A percentile compares a stretch with the other conserved stretches of the same genome.
These are phyloP conservation scores for Xylaria sp. DNA, from an alignment of 495 filamentous ascomycete genomes.

Conservation along the genomic window DNA sequence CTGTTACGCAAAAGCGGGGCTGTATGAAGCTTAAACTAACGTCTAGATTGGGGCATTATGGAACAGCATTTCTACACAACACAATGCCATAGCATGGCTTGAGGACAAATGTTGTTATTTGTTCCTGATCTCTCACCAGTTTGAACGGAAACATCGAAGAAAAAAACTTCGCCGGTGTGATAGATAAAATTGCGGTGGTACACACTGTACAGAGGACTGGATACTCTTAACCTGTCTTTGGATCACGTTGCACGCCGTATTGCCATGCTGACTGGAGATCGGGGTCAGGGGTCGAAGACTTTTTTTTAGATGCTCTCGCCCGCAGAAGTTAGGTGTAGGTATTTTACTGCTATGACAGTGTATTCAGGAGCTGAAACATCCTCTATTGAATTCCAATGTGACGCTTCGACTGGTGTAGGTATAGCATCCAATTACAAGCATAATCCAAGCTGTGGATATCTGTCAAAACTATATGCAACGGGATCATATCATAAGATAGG, in stretches of 20 bases:
- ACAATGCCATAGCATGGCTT: not conserved
- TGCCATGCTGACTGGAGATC: not conserved
- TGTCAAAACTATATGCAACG: constrained; percentile 2
- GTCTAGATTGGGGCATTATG: not conserved
- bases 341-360: not conserved
- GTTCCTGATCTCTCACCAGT: not conserved
- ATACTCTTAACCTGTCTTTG: not conserved
- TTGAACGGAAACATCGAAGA: not conserved
- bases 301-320: not conserved
- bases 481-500: not conserved
- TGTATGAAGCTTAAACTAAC: constrained; percentile 6
- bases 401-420: not conserved
- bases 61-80: not conserved
- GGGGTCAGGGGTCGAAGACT: constrained; percentile 7
- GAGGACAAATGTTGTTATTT: not conserved
- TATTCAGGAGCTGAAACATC: constrained; percentile 10
- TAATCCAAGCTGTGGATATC: not conserved
- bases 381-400: not conserved
- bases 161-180: not conserved
- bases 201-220: not conserved
- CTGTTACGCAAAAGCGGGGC: constrained; percentile 14
- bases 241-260: not conserved
- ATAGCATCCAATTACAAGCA: not conserved
- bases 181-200: not conserved
- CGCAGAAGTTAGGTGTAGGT: not conserved